phyloP scores from a whole-genome alignment of 108 stramenopile genomes.

The Epithemia pelagica region DNA sequence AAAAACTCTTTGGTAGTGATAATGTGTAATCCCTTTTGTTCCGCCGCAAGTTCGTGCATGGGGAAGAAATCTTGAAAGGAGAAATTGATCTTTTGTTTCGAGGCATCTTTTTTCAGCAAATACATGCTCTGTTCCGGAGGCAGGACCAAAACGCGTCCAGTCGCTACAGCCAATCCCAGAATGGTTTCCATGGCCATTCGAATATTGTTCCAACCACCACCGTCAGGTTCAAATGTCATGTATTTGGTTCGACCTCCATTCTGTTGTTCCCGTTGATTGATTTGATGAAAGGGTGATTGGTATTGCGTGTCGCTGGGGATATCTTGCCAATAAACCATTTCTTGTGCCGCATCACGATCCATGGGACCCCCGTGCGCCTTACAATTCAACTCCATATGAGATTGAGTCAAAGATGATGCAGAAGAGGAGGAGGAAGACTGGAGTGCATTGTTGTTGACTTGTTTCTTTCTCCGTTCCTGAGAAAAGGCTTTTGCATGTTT shows the following conservation, averaged over 20 bases:
- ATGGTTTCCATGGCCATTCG: constrained; percentile 91
- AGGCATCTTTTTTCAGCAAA: constrained; percentile 41
- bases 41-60: constrained; percentile 44
- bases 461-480: not conserved
- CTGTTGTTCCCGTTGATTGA: not conserved
- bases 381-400: constrained; percentile 22
- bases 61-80: constrained; percentile 75
- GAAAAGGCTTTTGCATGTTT: not conserved
- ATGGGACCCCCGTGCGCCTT: constrained; percentile 35
- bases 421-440: not conserved
- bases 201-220: constrained; percentile 95
- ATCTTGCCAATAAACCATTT: constrained; percentile 85
- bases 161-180: constrained; percentile 76
- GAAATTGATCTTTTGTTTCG: constrained; percentile 35
- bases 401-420: too few relatives aligned
- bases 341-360: constrained; percentile 28
- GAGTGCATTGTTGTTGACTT: not conserved
- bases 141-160: constrained; percentile 86
- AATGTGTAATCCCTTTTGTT: constrained; percentile 50
- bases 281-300: constrained; percentile 37
- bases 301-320: constrained; percentile 53
- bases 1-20: constrained; percentile 79
- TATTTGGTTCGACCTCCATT: constrained; percentile 26
- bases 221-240: constrained; percentile 87
- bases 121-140: constrained; percentile 86